phyloP scores from a whole-genome alignment of 768 basidiomycete species.

The Sutorius australiensis region DNA sequence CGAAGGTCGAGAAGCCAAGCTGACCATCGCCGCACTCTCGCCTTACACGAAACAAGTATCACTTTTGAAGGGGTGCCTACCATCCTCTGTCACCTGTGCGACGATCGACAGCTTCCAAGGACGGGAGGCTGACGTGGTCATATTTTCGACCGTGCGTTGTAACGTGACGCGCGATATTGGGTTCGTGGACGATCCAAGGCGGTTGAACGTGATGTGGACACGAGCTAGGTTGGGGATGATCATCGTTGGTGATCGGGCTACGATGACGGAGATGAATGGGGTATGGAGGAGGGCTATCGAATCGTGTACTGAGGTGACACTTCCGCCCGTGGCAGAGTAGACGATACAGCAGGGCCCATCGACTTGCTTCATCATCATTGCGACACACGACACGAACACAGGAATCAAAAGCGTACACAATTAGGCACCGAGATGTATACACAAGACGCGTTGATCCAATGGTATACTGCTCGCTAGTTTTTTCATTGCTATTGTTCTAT shows the following conservation, averaged over 20 bases:
- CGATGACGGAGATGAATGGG: constrained; percentile 39
- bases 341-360: too few species aligned
- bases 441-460: too few species aligned
- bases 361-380: too few species aligned
- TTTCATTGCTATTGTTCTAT: too few species aligned
- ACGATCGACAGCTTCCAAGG: constrained; percentile 54
- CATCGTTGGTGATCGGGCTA: constrained; percentile 54
- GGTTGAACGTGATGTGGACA: constrained; percentile 61
- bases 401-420: too few species aligned
- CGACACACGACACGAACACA: too few species aligned
- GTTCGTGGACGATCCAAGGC: constrained; percentile 60
- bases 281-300: constrained; percentile 53
- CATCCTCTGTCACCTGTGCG: constrained; percentile 18
- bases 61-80: constrained; percentile 39
- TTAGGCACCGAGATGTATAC: too few species aligned
- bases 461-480: too few species aligned
- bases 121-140: constrained; percentile 61
- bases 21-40: constrained; percentile 36
- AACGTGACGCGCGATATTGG: constrained; percentile 60
- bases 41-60: constrained; percentile 59
- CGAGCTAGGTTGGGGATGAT: constrained; percentile 55
- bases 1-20: neutral
- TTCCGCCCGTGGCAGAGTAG: constrained; percentile 7
- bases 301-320: constrained; percentile 28
- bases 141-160: constrained; percentile 62